Percentiles rank a stretch among this genome's conserved stretches.
Evolutionary conservation across 1,139 yeast genomes (phyloP).

Genomic region (Pichia sp.): DNA sequence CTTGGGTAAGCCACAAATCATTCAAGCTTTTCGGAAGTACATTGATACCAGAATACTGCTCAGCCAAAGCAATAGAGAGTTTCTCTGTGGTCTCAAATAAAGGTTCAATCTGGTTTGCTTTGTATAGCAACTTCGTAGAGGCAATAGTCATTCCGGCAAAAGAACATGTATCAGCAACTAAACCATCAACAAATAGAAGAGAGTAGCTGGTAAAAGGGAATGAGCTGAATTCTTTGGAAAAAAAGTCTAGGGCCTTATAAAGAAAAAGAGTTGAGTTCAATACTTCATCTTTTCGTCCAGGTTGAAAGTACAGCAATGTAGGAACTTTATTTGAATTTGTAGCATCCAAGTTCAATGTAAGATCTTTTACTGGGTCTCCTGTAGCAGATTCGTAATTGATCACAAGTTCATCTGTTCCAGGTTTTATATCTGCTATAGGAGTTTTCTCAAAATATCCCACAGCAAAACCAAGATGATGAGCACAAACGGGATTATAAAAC

Average conservation of each 20-base stretch:
- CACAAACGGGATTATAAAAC: conserved; percentile 77
- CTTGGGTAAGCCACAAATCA: conserved; percentile 89
- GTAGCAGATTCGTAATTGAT: conserved; percentile 27
- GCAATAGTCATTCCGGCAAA: conserved; percentile 76
- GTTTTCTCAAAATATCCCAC: conserved; percentile 75
- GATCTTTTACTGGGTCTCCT: conserved; percentile 2
- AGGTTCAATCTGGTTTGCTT: conserved; percentile 74
- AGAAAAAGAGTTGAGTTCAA: conserved; percentile 70
- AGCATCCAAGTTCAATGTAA: conserved; percentile 19
- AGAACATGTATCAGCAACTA: conserved; percentile 45
- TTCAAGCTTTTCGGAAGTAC: conserved; percentile 74
- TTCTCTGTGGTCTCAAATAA: conserved; percentile 62
- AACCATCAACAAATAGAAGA: conserved; percentile 63
- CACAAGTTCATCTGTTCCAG: conserved; percentile 29
- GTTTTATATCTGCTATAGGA: conserved; percentile 38
- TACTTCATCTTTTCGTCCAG: conserved; percentile 52
- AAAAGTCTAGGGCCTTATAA: conserved; percentile 73
- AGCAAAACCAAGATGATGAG: conserved; percentile 96
- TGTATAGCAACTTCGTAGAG: conserved; percentile 61
- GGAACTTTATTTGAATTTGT: conserved; percentile 36
- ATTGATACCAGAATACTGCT: conserved; percentile 92
- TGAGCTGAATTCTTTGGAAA: conserved; percentile 84
- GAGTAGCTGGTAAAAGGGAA: conserved; percentile 84
- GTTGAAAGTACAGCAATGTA: conserved; percentile 50
- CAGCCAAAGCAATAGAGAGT: conserved; percentile 63